Conservation (phyloP, 139 green algal species). For the Chlamydomonas incerta region DNA sequence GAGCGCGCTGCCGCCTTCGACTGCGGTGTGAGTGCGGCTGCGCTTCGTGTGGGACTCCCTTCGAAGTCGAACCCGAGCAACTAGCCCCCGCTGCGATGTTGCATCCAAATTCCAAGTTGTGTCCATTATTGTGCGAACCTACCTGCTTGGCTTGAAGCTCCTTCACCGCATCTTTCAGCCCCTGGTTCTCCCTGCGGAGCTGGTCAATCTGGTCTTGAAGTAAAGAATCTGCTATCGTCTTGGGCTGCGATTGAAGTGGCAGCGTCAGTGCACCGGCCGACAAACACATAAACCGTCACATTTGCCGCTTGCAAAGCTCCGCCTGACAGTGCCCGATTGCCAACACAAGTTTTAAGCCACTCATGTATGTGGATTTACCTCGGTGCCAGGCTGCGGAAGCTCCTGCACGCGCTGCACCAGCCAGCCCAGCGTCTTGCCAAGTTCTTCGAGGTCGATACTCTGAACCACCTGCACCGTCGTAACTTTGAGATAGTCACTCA, state of each 20-base stretch:
- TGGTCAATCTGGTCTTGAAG: constrained; percentile 36
- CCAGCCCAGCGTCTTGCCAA: constrained; percentile 33
- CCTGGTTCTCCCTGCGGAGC: constrained; percentile 9
- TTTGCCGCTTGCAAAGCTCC: too few relatives aligned
- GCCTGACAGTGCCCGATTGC: too few relatives aligned
- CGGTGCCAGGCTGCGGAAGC: background rate
- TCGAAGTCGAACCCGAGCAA: too few relatives aligned
- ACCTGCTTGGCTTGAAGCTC: constrained; percentile 36
- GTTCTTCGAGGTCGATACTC: constrained; percentile 3
- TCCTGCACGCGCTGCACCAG: constrained; percentile 11
- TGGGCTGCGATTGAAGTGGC: background rate
- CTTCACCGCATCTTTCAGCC: background rate
- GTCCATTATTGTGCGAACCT: background rate
- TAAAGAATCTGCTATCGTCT: constrained; percentile 19
- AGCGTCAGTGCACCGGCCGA: too few relatives aligned
- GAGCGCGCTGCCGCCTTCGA: too few relatives aligned
- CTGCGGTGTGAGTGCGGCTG: too few relatives aligned
- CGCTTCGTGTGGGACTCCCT: too few relatives aligned
- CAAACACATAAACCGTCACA: too few relatives aligned
- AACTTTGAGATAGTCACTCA: constrained; percentile 10
- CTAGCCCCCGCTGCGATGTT: too few relatives aligned
- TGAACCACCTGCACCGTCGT: constrained; percentile 30
- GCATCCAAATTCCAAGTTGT: too few relatives aligned
- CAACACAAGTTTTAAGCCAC: too few relatives aligned
- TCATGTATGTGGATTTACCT: too few relatives aligned